A percentile compares a stretch with the other conserved stretches of the same genome.
These are phyloP conservation scores for Mucor plumbeus DNA, from an alignment of 371 early-diverging fungal genomes.

Conservation along the genomic window DNA sequence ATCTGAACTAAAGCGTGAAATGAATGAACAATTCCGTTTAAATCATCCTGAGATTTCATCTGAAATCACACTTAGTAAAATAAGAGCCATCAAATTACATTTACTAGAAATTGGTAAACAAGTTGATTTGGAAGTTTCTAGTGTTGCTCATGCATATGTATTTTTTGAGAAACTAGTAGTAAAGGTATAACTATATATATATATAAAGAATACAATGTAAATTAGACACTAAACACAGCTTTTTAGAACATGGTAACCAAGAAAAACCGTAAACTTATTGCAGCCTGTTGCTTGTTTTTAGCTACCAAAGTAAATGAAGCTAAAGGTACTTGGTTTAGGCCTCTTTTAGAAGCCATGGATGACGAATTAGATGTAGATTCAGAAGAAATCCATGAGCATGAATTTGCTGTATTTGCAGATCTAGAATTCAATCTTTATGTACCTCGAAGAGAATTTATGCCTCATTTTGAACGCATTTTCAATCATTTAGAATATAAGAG, in stretches of 20 bases:
- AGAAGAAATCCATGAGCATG: conserved; percentile 81
- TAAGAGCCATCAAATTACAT: conserved; percentile 73
- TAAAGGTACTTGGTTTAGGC: conserved; percentile 60
- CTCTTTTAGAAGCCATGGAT: conserved; percentile 48
- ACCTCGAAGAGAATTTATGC: conserved; percentile 81
- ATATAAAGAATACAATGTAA: not conserved
- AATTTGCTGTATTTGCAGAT: conserved; percentile 85
- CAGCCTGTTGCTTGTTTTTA: conserved; percentile 80
- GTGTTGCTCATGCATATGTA: conserved; percentile 86
- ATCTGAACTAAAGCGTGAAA: conserved; percentile 65
- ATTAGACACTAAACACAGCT: not conserved
- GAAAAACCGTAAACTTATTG: conserved; percentile 80
- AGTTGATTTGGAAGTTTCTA: conserved; percentile 86
- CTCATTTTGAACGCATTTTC: conserved; percentile 85
- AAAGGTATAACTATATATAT: conserved; percentile 42
- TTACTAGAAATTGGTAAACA: conserved; percentile 56
- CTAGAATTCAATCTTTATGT: conserved; percentile 87
- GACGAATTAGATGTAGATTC: conserved; percentile 71
- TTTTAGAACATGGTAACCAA: conserved; percentile 71
- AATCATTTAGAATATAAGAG: conserved; percentile 48
- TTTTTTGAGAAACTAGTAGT: conserved; percentile 93
- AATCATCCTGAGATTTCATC: conserved; percentile 74
- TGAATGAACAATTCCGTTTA: conserved; percentile 82
- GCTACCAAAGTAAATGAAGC: conserved; percentile 89
- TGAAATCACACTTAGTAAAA: conserved; percentile 79